phyloP scores from a whole-genome alignment of 176 grass and related monocot genomes.

The Cocos nucifera region DNA sequence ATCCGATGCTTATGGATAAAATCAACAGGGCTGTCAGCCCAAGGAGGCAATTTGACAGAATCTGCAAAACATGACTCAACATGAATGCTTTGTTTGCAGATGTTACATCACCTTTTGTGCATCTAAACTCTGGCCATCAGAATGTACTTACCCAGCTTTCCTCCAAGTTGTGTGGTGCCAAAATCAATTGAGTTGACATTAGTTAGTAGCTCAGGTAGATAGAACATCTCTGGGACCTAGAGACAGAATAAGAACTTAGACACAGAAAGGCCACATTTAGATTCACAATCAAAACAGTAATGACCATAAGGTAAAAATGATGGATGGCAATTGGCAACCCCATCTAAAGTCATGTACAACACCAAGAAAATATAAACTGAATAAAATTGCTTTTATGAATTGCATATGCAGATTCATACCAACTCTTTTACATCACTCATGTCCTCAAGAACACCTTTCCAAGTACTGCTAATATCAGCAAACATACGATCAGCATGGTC shows the following conservation, averaged over 20 bases:
- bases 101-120: neutral
- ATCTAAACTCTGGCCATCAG: neutral
- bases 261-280: too few relatives aligned
- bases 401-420: conserved; percentile 45
- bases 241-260: conserved; percentile 8
- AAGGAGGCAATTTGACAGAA: conserved; percentile 75
- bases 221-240: conserved; percentile 97
- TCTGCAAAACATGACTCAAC: conserved; percentile 33
- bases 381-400: conserved; percentile 1
- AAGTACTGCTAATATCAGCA: conserved; percentile 78
- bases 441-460: conserved; percentile 93
- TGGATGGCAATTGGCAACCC: too few relatives aligned
- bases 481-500: conserved; percentile 99
- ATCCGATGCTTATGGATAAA: conserved; percentile 88
- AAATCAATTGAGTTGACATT: conserved; percentile 77
- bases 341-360: too few relatives aligned
- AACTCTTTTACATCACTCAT: conserved; percentile 99
- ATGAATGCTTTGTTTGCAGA: neutral
- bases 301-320: too few relatives aligned
- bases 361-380: neutral
- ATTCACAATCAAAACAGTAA: too few relatives aligned
- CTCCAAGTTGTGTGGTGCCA: conserved; percentile 78
- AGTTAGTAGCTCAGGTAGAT: conserved; percentile 77
- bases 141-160: conserved; percentile 44
- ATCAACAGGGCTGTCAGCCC: conserved; percentile 85